Base-by-base conservation (phyloP, 1,284 basidiomycete genomes). In the Agroathelia rolfsii region DNA sequence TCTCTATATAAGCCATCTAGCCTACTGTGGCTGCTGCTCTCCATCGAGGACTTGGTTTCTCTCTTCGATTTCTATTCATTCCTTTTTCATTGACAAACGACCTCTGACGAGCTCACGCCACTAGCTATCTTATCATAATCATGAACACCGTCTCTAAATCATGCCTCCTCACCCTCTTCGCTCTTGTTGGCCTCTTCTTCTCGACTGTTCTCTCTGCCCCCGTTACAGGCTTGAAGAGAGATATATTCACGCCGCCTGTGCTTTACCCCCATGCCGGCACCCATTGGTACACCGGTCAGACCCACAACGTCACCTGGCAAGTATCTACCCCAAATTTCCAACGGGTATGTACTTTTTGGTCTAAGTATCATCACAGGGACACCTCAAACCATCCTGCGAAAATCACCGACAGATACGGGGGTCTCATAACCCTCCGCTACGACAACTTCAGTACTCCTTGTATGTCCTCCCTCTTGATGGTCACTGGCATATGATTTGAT, bases 241-340 rank as follows among this genome's bases (percentile, higher is more conserved):
- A 63, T 24, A 61, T 61, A n/a, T 62, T 48, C 32, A 55, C 56
- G n/a, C 67, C 67, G 3, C 63, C 56, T 8, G 51, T 70, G 17
- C 38, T 53, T 18, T 52, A 52, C 24, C 66, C 67, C n/a, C 45
- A 51, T 30, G 39, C 38, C 9, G 49, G 51, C 2, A 58, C 59
- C 2, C 56, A 64, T 7, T 69, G 66, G 67, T 51, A 47, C 28
- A 46, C 57, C 25, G 60, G 59, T 16, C 34, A 46, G 1, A 15
- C 30, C 2, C 43, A 55, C 17, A 44, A 50, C 28, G 55, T 66
- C 24, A 52, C 43, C n/a, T 66, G 60, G 64, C 59, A 47, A 28
- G 52, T 46, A 4, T 12, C 18, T 9, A 5, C 12, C 10, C n/a
- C n/a, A n/a, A n/a, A n/a, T n/a, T n/a, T n/a, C 11, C 17, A 28